Conservation (phyloP, 768 basidiomycete species). For the Naganishia friedmannii region DNA sequence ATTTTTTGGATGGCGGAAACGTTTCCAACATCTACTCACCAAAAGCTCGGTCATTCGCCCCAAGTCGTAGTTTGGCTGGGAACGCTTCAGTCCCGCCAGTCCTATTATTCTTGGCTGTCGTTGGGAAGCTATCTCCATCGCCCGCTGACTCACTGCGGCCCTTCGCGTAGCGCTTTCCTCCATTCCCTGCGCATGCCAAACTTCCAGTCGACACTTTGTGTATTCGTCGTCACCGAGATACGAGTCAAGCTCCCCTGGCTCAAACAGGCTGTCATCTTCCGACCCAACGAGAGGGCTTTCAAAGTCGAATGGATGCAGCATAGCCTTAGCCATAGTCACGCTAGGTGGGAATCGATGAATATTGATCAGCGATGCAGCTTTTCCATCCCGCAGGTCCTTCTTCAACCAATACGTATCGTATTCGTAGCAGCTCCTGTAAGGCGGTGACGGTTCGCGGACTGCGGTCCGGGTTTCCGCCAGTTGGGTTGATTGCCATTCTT, state of each 20-base stretch:
- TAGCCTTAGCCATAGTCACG: neutral
- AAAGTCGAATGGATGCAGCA: conserved; percentile 8
- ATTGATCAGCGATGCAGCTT: neutral
- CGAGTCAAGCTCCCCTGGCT: conserved; percentile 13
- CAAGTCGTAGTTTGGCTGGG: neutral
- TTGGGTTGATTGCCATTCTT: conserved; percentile 4
- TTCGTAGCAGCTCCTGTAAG: no score
- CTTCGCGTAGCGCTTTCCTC: neutral
- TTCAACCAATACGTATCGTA: conserved; percentile 6
- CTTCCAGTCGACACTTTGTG: neutral
- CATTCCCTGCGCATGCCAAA: conserved; percentile 18
- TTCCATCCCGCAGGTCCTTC: neutral
- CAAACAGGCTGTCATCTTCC: conserved; percentile 7
- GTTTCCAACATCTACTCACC: neutral
- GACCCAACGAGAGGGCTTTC: neutral
- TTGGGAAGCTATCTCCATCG: conserved; percentile 1
- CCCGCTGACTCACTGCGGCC: neutral
- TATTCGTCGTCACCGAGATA: conserved; percentile 5
- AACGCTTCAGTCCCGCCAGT: neutral
- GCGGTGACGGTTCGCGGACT: neutral
- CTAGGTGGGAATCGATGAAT: conserved; percentile 3
- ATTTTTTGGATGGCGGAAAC: no score
- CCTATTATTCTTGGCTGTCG: neutral
- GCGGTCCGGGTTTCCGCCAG: neutral
- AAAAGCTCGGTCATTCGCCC: neutral